These are phyloP conservation scores for Solanum okadae DNA, from an alignment of 257 asterid species.

Conservation along the genomic window DNA sequence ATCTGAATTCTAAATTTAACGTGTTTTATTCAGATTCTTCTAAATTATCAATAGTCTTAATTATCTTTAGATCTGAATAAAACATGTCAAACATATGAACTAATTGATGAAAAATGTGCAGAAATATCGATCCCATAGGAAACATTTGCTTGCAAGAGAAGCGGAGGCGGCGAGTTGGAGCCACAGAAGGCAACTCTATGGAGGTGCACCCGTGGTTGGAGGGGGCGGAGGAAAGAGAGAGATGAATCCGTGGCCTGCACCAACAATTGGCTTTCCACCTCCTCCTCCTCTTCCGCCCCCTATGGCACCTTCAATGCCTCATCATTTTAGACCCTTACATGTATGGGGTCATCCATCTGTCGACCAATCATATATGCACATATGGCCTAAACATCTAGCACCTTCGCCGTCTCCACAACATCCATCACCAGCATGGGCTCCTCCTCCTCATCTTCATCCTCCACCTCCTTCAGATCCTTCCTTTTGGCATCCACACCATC, in stretches of 20 bases:
- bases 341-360: slow-evolving; percentile 95
- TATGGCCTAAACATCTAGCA: slow-evolving; percentile 73
- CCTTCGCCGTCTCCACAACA: slow-evolving; percentile 29
- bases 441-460: slow-evolving; percentile 10
- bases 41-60: neutral
- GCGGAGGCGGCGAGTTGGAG: slow-evolving; percentile 79
- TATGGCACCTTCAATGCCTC: slow-evolving; percentile 40
- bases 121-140: slow-evolving; percentile 85
- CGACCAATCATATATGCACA: slow-evolving; percentile 66
- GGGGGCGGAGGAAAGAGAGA: slow-evolving; percentile 40
- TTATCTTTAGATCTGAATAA: neutral
- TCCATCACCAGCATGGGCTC: slow-evolving; percentile 24
- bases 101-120: slow-evolving; percentile 15
- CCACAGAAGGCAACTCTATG: slow-evolving; percentile 47
- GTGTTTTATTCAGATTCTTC: neutral
- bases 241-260: slow-evolving; percentile 45
- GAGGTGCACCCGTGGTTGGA: slow-evolving; percentile 14
- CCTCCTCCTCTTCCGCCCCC: slow-evolving; percentile 17
- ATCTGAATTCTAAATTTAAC: neutral
- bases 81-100: neutral
- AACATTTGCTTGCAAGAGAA: slow-evolving; percentile 71
- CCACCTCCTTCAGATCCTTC: slow-evolving; percentile 37
- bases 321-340: slow-evolving; percentile 69
- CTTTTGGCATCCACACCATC: slow-evolving; percentile 58
- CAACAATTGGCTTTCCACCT: slow-evolving; percentile 63